These are phyloP conservation scores for Diaporthe citriasiana DNA, from an alignment of 2,329 filamentous ascomycete genomes.

Conservation along the genomic window DNA sequence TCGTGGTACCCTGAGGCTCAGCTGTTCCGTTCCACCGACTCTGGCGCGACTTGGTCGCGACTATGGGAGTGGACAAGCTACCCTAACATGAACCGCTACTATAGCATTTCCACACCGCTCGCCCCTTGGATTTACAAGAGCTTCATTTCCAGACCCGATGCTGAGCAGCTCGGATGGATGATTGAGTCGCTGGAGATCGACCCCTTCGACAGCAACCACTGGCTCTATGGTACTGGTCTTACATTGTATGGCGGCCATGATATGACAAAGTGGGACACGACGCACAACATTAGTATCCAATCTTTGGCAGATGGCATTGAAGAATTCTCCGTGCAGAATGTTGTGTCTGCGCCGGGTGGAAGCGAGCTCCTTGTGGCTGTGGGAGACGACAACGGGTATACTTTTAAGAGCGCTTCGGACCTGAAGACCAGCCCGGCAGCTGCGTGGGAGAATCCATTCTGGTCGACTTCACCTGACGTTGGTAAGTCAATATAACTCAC, in stretches of 20 bases:
- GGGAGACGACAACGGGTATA: conserved; percentile 67
- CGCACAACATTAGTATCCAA: conserved; percentile 62
- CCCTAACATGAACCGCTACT: conserved; percentile 61
- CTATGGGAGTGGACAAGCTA: conserved; percentile 67
- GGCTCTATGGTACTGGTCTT: conserved; percentile 71
- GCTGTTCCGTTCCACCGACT: conserved; percentile 68
- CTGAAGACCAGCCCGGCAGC: conserved; percentile 59
- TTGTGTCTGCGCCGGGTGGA: conserved; percentile 64
- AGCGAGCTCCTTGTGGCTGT: conserved; percentile 66
- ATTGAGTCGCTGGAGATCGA: conserved; percentile 71
- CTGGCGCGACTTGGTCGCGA: conserved; percentile 66
- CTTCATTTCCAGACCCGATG: conserved; percentile 59
- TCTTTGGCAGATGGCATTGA: conserved; percentile 69
- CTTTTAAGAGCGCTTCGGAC: conserved; percentile 54
- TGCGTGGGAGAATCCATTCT: conserved; percentile 63
- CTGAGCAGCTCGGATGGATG: conserved; percentile 72
- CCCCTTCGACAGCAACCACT: conserved; percentile 71
- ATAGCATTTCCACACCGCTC: conserved; percentile 60
- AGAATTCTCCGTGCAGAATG: conserved; percentile 64
- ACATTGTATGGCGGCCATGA: conserved; percentile 60
- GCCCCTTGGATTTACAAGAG: conserved; percentile 68
- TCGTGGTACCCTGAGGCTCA: conserved; percentile 72
- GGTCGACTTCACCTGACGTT: conserved; percentile 60
- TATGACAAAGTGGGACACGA: conserved; percentile 67
- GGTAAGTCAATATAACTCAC: conserved; percentile 43